A percentile compares a stretch with the other conserved stretches of the same genome.
phyloP scores from a whole-genome alignment of 2,329 filamentous ascomycete species.

The Trichoderma lentiforme region DNA sequence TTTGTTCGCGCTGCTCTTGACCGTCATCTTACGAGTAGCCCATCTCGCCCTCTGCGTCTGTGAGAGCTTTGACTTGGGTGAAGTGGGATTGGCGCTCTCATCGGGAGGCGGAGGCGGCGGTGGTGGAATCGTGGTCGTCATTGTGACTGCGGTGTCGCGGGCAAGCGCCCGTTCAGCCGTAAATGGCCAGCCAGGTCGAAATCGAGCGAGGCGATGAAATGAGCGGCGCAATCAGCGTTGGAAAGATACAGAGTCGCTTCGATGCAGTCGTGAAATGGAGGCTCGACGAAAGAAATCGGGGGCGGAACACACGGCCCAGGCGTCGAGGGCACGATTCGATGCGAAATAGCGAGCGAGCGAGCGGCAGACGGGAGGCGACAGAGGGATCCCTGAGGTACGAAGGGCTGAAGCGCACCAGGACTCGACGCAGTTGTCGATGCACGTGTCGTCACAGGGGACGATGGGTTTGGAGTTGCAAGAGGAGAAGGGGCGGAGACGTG shows the following conservation, averaged over 20 bases:
- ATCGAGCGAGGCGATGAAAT: background rate
- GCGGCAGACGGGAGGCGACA: background rate
- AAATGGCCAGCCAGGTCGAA: constrained; percentile 35
- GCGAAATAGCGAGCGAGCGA: constrained; percentile 6
- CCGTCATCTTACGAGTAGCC: constrained; percentile 86
- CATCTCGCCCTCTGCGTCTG: constrained; percentile 79
- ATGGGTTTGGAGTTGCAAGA: background rate
- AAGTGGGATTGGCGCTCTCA: constrained; percentile 19
- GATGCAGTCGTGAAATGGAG: background rate
- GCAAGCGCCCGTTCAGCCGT: constrained; percentile 39
- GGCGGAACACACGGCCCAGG: constrained; percentile 4
- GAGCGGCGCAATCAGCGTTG: background rate
- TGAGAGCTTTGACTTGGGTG: constrained; percentile 22
- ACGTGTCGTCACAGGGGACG: constrained; percentile 12
- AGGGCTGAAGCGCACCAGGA: constrained; percentile 1
- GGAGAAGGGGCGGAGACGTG: background rate
- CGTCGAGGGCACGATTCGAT: constrained; percentile 9
- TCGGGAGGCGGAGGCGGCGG: constrained; percentile 12
- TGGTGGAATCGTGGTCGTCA: constrained; percentile 26
- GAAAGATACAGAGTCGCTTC: background rate
- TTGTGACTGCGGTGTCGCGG: constrained; percentile 35
- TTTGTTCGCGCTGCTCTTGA: constrained; percentile 73
- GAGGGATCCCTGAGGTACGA: background rate
- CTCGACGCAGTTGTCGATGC: constrained; percentile 10
- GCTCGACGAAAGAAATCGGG: constrained; percentile 3